phyloP scores from a whole-genome alignment of 441 rosid species.

The Flueggea neowawraea region DNA sequence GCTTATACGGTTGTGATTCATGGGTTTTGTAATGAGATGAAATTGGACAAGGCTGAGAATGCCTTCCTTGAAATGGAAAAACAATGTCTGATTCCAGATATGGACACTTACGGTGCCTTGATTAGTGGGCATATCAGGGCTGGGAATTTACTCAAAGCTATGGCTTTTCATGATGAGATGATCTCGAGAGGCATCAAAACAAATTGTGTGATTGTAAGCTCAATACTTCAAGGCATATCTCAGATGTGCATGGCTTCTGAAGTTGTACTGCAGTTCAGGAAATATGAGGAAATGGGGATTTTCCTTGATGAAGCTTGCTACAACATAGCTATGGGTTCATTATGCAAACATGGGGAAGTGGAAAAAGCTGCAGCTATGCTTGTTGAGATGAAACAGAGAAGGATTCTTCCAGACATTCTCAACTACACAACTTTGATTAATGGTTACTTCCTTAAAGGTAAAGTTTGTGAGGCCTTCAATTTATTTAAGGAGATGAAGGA shows the following conservation, averaged over 20 bases:
- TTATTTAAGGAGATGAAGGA: slow-evolving; percentile 50
- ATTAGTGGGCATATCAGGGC: slow-evolving; percentile 47
- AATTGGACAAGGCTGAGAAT: slow-evolving; percentile 44
- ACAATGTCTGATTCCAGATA: slow-evolving; percentile 42
- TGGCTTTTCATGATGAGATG: slow-evolving; percentile 43
- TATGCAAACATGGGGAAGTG: slow-evolving; percentile 55
- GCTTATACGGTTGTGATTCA: slow-evolving; percentile 47
- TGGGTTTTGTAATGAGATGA: slow-evolving; percentile 58
- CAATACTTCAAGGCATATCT: slow-evolving; percentile 54
- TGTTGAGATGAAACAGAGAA: slow-evolving; percentile 53
- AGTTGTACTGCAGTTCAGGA: slow-evolving; percentile 38
- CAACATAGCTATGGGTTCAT: slow-evolving; percentile 44
- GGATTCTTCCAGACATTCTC: slow-evolving; percentile 44
- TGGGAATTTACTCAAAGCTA: slow-evolving; percentile 40
- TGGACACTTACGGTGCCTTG: slow-evolving; percentile 35
- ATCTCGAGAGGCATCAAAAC: slow-evolving; percentile 42
- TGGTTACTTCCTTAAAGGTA: slow-evolving; percentile 56
- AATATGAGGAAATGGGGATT: slow-evolving; percentile 32
- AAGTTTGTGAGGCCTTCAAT: slow-evolving; percentile 37
- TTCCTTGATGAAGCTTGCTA: slow-evolving; percentile 57
- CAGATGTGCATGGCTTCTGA: slow-evolving; percentile 33
- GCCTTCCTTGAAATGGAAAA: slow-evolving; percentile 49
- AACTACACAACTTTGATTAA: slow-evolving; percentile 65
- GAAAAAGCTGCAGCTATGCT: slow-evolving; percentile 52
- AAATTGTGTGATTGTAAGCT: slow-evolving; percentile 50